Percentiles rank a stretch among this genome's conserved stretches.
phyloP scores from a whole-genome alignment of 768 basidiomycete genomes.

The Kockovaella imperatae region DNA sequence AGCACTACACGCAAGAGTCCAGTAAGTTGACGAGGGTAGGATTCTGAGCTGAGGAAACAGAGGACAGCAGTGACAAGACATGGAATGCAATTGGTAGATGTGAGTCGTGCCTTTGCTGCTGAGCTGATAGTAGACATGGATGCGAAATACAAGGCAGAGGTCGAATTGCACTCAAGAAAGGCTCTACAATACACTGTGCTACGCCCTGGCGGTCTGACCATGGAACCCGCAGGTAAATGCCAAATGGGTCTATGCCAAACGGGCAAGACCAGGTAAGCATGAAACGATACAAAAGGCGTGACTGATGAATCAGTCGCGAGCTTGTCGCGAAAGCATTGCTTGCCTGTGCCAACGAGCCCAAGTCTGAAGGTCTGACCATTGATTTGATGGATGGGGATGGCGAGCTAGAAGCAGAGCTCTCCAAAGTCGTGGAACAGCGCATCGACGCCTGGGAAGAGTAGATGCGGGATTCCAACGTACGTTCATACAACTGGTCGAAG shows the following conservation, averaged over 20 bases:
- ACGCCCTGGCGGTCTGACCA: conserved; percentile 56
- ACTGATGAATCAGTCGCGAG: conserved; percentile 45
- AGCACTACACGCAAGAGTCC: conserved; percentile 27
- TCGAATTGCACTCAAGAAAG: conserved; percentile 49
- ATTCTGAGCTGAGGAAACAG: conserved; percentile 49
- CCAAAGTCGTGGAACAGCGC: conserved; percentile 50
- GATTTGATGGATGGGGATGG: conserved; percentile 57
- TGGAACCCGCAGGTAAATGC: conserved; percentile 52
- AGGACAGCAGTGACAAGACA: conserved; percentile 40
- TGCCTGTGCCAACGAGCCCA: conserved; percentile 51
- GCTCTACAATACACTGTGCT: conserved; percentile 62
- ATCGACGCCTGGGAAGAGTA: conserved; percentile 33
- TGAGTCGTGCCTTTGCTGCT: conserved; percentile 9
- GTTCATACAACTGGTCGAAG: neutral
- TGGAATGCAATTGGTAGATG: conserved; percentile 49
- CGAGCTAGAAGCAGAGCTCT: conserved; percentile 50
- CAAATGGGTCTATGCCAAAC: conserved; percentile 54
- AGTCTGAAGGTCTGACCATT: conserved; percentile 55
- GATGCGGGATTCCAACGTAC: neutral
- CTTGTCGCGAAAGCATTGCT: conserved; percentile 55
- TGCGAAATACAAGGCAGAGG: conserved; percentile 50
- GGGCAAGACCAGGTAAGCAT: conserved; percentile 51
- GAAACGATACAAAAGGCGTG: neutral
- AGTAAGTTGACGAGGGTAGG: conserved; percentile 42
- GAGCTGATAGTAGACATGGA: conserved; percentile 36